Evolutionary conservation across 805 yeast species (phyloP).

Genomic region (Cyberlindnera americana): DNA sequence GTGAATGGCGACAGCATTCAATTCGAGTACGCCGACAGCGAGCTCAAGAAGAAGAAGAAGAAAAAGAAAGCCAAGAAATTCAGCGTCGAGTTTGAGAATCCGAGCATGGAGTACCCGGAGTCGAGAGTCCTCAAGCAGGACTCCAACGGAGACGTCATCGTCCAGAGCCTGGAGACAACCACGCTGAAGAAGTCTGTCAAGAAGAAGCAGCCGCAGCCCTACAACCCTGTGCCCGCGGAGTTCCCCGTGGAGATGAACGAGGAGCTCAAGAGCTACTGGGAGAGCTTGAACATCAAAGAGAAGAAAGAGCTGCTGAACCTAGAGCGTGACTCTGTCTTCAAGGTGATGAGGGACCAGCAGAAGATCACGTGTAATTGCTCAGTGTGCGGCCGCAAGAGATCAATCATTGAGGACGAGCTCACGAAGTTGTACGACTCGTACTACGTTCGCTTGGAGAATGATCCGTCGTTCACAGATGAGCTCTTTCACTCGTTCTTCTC

Average conservation of each 20-base stretch:
- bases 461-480: conserved; percentile 11
- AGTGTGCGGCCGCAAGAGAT: conserved; percentile 72
- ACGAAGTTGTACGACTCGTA: conserved; percentile 69
- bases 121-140: conserved; percentile 69
- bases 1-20: conserved; percentile 31
- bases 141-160: conserved; percentile 74
- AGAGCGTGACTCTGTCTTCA: conserved; percentile 66
- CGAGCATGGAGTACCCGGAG: conserved; percentile 63
- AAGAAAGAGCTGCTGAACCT: conserved; percentile 60
- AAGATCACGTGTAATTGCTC: conserved; percentile 62
- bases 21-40: conserved; percentile 29
- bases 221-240: conserved; percentile 13
- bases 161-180: conserved; percentile 42
- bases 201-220: too few relatives aligned
- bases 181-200: neutral
- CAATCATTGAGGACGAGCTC: conserved; percentile 71
- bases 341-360: conserved; percentile 58
- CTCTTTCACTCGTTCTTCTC: conserved; percentile 15
- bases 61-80: conserved; percentile 25
- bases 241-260: conserved; percentile 21
- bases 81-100: conserved; percentile 41
- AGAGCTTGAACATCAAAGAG: conserved; percentile 52
- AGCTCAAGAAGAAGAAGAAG: conserved; percentile 32
- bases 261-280: conserved; percentile 51
- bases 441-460: conserved; percentile 37